Evolutionary conservation across 495 filamentous ascomycete species (phyloP).

Genomic region (Penicillium malachiteum): DNA sequence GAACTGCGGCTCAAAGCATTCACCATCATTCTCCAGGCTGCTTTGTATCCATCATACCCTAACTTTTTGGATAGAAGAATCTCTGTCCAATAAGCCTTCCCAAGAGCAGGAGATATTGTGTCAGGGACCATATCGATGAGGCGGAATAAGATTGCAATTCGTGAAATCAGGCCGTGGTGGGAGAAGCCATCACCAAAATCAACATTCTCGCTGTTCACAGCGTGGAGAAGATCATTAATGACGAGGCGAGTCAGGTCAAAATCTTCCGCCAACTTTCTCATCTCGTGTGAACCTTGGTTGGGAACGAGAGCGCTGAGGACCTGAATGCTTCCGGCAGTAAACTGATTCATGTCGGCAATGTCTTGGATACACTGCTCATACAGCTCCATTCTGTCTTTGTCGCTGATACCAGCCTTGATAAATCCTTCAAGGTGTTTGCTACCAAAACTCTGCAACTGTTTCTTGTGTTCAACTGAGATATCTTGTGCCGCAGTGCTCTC

Average conservation of each 20-base stretch:
- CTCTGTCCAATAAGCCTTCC: constrained; percentile 62
- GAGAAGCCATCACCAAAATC: constrained; percentile 38
- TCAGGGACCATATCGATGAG: constrained; percentile 59
- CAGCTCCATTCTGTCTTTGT: constrained; percentile 49
- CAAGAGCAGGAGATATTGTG: constrained; percentile 60
- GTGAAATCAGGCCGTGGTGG: constrained; percentile 43
- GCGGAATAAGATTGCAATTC: constrained; percentile 56
- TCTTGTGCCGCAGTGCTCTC: constrained; percentile 52
- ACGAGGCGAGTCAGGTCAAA: constrained; percentile 52
- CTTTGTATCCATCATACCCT: constrained; percentile 54
- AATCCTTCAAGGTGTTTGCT: constrained; percentile 51
- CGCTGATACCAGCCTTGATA: constrained; percentile 49
- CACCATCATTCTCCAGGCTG: constrained; percentile 66
- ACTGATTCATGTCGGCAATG: constrained; percentile 54
- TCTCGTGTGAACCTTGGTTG: constrained; percentile 41
- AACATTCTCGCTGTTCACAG: constrained; percentile 39
- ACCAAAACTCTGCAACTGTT: constrained; percentile 58
- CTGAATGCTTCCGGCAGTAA: constrained; percentile 68
- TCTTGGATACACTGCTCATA: constrained; percentile 59
- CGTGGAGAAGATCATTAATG: constrained; percentile 50
- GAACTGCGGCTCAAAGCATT: constrained; percentile 43
- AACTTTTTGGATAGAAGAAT: constrained; percentile 61
- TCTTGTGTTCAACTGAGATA: constrained; percentile 40
- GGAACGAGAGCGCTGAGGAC: constrained; percentile 61
- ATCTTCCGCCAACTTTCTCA: constrained; percentile 52